Base-by-base conservation (phyloP, 108 stramenopile species). In the Phaeodactylum tricornutum region DNA sequence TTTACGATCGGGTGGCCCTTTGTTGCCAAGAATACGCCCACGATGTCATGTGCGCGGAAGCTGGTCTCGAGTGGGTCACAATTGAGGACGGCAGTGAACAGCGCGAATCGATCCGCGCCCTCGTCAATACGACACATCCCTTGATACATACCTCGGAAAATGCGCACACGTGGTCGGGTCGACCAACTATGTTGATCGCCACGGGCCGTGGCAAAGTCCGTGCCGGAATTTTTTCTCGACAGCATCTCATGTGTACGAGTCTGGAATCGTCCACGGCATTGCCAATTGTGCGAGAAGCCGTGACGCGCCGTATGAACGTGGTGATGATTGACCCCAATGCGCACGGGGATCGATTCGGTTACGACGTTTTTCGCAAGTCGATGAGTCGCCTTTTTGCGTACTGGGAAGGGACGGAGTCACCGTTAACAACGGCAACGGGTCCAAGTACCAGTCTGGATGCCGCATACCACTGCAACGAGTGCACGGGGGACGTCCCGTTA, bases 181-280 rank as follows among this genome's bases (percentile, higher is more conserved):
- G 65, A 20, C 70, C 69, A 36, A 75, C 75, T 2, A 39, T 86
- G 4, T 39, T 86, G 15, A 51, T 86, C 23, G 61, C 67, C 0
- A 86, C 84, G 12, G 84, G 84, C 2, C 75, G 77, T 39, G 84
- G 84, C n/a, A 79, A 77, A 34, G 84, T 86, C 2, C 59, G 73
- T 6, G 79, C 84, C 6, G 84, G 84, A 1, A 74, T 86, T 23
- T 86, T 81, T 48, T 74, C 72, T 20, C 68, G 84, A 15, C 59
- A 67, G 26, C 84, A 86, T 53, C 34, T 86, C 15, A 45, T 81
- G 20, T 55, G 55, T 15, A 62, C 77, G 9, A 76, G 84, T 7
- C 56, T 86, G 39, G 84, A 86, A 60, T 63, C 69, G 19, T 64
- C 77, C 20, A 79, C 84, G 14, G 77, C 80, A 8, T 24, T 86